Evolutionary conservation across 768 basidiomycete genomes (phyloP).

Genomic region (Suillus plorans): DNA sequence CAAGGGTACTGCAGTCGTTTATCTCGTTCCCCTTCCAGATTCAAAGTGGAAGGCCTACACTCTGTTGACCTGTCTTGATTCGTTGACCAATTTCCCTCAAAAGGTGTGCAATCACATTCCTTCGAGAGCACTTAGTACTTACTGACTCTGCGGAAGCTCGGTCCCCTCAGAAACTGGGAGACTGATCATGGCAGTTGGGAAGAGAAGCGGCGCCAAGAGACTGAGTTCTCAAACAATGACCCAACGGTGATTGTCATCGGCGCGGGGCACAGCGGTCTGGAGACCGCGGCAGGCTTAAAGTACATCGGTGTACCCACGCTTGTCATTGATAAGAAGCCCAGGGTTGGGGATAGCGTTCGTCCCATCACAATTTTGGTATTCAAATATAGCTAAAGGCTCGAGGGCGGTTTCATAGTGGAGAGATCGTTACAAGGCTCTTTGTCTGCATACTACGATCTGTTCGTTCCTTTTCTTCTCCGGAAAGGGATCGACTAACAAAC

Average conservation of each 20-base stretch:
- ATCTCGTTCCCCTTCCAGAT: slow-evolving; percentile 47
- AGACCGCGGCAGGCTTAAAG: slow-evolving; percentile 62
- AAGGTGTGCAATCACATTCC: slow-evolving; percentile 22
- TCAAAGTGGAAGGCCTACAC: slow-evolving; percentile 59
- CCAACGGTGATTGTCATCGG: slow-evolving; percentile 65
- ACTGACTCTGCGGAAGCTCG: slow-evolving; percentile 24
- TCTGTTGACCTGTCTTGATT: slow-evolving; percentile 60
- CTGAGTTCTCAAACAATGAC: slow-evolving; percentile 45
- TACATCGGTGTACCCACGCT: slow-evolving; percentile 55
- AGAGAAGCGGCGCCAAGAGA: slow-evolving; percentile 39
- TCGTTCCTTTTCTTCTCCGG: slow-evolving; percentile 17
- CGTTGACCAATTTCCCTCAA: slow-evolving; percentile 56
- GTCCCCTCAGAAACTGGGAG: slow-evolving; percentile 40
- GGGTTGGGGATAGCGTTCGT: slow-evolving; percentile 48
- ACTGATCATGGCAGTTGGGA: slow-evolving; percentile 59
- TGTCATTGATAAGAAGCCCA: slow-evolving; percentile 53
- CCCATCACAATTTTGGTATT: background rate
- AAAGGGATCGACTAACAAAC: background rate
- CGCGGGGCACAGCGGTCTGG: slow-evolving; percentile 68
- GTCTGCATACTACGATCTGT: slow-evolving; percentile 55
- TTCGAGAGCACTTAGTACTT: background rate
- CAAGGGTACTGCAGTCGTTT: slow-evolving; percentile 49
- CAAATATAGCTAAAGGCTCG: background rate
- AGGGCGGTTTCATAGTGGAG: slow-evolving; percentile 41
- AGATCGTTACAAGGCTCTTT: slow-evolving; percentile 33